Evolutionary conservation across 2,329 filamentous ascomycete genomes (phyloP).

Genomic region (Microdochium nivale): DNA sequence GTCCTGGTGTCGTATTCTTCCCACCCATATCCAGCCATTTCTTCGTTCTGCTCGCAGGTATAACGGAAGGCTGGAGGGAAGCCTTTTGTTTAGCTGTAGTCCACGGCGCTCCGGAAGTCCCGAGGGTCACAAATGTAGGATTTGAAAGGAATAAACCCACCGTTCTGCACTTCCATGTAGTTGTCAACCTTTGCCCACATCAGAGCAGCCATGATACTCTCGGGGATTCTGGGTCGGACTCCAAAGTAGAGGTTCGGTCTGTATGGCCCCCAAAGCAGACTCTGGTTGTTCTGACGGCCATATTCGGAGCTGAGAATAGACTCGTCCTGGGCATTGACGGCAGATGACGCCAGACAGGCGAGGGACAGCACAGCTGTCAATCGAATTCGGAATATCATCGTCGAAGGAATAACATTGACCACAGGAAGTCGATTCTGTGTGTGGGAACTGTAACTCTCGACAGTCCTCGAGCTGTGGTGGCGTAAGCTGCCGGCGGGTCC

Average conservation of each 20-base stretch:
- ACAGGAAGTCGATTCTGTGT: too few relatives aligned
- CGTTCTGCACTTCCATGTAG: conserved; percentile 65
- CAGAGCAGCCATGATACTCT: conserved; percentile 73
- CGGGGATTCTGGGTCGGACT: conserved; percentile 69
- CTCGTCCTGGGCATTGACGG: conserved; percentile 18
- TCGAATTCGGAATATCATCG: conserved; percentile 16
- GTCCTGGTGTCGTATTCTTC: conserved; percentile 88
- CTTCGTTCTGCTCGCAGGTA: conserved; percentile 92
- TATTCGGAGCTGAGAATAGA: conserved; percentile 37
- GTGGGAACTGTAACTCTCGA: too few relatives aligned
- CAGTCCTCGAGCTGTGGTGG: too few relatives aligned
- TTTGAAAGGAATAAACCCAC: conserved; percentile 36
- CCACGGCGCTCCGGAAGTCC: too few relatives aligned
- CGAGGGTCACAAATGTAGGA: too few relatives aligned
- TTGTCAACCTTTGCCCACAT: conserved; percentile 85
- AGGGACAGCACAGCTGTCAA: conserved; percentile 23
- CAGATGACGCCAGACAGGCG: conserved; percentile 9
- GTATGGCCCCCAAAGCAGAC: conserved; percentile 92
- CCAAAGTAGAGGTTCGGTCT: conserved; percentile 93
- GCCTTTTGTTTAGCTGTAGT: too few relatives aligned
- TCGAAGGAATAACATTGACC: neutral
- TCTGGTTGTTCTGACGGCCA: conserved; percentile 61
- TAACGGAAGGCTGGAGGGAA: conserved; percentile 68
- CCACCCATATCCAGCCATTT: conserved; percentile 95
- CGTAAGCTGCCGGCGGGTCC: too few relatives aligned